Evolutionary conservation across 148 eudicot species (phyloP).

Genomic region (Rhododendron ovatum): DNA sequence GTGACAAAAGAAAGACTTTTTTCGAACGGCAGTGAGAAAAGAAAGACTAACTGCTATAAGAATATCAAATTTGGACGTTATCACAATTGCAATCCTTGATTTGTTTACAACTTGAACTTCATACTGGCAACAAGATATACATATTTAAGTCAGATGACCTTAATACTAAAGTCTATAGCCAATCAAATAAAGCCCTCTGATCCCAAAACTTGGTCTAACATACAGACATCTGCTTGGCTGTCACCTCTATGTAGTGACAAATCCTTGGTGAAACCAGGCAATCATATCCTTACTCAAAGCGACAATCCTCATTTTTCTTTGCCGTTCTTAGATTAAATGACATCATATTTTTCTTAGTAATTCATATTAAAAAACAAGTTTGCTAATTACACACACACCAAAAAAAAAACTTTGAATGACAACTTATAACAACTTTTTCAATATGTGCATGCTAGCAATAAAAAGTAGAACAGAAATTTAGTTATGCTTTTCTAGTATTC

Average conservation of each 20-base stretch:
- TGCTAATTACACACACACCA: not conserved
- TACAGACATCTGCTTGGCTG: not conserved
- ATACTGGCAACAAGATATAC: not conserved
- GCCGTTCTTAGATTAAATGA: not conserved
- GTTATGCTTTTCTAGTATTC: slow-evolving; percentile 10
- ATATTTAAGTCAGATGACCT: not conserved
- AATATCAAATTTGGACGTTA: not conserved
- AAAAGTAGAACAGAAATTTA: not conserved
- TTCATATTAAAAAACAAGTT: not conserved
- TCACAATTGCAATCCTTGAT: not conserved
- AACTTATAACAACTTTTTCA: not conserved
- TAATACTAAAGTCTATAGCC: not conserved
- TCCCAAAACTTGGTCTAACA: not conserved
- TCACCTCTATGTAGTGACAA: not conserved
- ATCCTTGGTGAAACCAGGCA: not conserved
- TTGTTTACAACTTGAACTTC: not conserved
- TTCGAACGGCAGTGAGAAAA: not conserved
- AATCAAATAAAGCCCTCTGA: not conserved
- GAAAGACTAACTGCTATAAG: not conserved
- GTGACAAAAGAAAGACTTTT: not conserved
- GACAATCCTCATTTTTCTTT: not conserved
- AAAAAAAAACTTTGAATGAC: not conserved
- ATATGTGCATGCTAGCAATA: not conserved
- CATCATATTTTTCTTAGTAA: not conserved
- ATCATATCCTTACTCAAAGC: not conserved